phyloP scores from a whole-genome alignment of 257 asterid genomes.

The Anisodus acutangulus region DNA sequence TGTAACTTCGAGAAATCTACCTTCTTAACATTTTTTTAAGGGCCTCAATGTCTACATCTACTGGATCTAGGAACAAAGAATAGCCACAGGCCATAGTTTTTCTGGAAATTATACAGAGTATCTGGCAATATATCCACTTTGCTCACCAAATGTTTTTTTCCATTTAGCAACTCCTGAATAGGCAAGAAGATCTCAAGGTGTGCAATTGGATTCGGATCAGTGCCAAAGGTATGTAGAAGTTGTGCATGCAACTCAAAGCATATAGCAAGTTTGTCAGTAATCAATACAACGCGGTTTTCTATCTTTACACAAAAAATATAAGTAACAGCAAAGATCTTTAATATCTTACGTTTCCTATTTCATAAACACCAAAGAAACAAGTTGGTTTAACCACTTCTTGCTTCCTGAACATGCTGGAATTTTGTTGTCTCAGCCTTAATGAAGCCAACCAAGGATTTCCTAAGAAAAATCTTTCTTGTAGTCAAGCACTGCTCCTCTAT shows the following conservation, averaged over 20 bases:
- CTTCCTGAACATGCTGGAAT: not conserved
- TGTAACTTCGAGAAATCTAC: not conserved
- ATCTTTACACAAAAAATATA: not conserved
- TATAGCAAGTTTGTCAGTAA: too few relatives aligned
- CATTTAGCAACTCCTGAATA: not conserved
- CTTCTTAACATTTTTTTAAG: not conserved
- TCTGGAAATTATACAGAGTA: not conserved
- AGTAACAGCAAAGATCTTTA: not conserved
- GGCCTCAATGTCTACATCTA: not conserved
- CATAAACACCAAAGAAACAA: not conserved
- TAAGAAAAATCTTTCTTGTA: not conserved
- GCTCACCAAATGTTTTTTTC: not conserved
- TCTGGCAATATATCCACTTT: not conserved
- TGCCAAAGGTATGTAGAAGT: too few relatives aligned
- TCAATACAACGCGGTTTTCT: not conserved
- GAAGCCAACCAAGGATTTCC: not conserved
- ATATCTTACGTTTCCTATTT: not conserved
- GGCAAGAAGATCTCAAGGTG: not conserved
- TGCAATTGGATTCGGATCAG: not conserved
- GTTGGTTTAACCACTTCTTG: not conserved
- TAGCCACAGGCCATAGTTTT: not conserved
- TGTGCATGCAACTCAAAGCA: not conserved
- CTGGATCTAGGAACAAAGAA: not conserved
- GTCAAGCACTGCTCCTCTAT: not conserved
- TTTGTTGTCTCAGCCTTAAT: not conserved